Evolutionary conservation across 2,329 filamentous ascomycete genomes (phyloP).

Genomic region (Endothia cerciana): DNA sequence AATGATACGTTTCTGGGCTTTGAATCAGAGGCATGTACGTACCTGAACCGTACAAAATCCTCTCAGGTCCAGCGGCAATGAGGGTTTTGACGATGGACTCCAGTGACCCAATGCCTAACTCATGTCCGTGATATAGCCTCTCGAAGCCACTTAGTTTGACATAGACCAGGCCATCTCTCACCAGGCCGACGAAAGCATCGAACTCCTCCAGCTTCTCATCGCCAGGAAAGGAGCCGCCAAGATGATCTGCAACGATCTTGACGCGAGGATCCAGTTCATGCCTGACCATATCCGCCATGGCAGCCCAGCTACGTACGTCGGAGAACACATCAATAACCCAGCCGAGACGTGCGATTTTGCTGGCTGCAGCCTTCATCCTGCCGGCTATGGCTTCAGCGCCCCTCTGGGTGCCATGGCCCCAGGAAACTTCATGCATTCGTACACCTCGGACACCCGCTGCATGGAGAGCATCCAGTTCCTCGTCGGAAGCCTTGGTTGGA

Average conservation of each 20-base stretch:
- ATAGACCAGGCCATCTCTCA: conserved; percentile 32
- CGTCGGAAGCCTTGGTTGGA: conserved; percentile 26
- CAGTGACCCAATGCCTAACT: conserved; percentile 29
- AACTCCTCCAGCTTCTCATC: conserved; percentile 33
- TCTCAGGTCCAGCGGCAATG: conserved; percentile 31
- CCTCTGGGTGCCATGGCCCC: conserved; percentile 31
- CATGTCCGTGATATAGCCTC: conserved; percentile 32
- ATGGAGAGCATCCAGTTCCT: conserved; percentile 33
- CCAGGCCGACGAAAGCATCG: conserved; percentile 28
- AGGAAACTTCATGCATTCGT: conserved; percentile 33
- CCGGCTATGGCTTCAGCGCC: conserved; percentile 27
- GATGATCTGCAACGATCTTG: conserved; percentile 34
- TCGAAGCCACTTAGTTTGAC: conserved; percentile 36
- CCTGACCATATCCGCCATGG: conserved; percentile 32
- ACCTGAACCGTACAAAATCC: conserved; percentile 32
- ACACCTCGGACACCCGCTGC: conserved; percentile 33
- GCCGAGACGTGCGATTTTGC: conserved; percentile 29
- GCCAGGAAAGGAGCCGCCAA: conserved; percentile 33
- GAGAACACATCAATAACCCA: conserved; percentile 33
- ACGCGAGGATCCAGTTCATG: conserved; percentile 31
- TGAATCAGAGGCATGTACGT: not conserved
- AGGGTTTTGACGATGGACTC: conserved; percentile 31
- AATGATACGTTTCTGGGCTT: not conserved
- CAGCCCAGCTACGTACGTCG: conserved; percentile 31
- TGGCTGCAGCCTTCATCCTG: conserved; percentile 30